Evolutionary conservation across 2,329 filamentous ascomycete species (phyloP).

Genomic region (Tolypocladium amazonense): DNA sequence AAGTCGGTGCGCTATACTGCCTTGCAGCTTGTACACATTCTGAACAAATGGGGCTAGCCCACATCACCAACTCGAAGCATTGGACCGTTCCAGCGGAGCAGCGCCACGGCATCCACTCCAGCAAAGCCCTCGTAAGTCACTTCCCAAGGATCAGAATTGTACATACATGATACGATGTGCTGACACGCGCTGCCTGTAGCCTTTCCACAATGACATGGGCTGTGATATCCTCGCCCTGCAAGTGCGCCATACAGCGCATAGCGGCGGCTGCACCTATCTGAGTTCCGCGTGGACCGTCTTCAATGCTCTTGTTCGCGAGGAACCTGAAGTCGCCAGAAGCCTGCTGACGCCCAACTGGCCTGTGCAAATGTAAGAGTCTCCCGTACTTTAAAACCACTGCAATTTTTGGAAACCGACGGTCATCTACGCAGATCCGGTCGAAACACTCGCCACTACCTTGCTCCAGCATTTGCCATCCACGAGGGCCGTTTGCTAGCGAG

Average conservation of each 20-base stretch:
- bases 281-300: constrained; percentile 32
- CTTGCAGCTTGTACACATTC: neutral
- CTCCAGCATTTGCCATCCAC: constrained; percentile 31
- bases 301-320: constrained; percentile 26
- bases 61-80: constrained; percentile 34
- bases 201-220: constrained; percentile 43
- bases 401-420: neutral
- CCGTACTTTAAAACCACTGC: neutral
- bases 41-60: constrained; percentile 21
- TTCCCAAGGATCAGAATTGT: neutral
- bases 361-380: constrained; percentile 32
- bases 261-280: constrained; percentile 34
- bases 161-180: neutral
- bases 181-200: constrained; percentile 16
- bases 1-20: constrained; percentile 14
- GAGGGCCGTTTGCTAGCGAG: constrained; percentile 30
- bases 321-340: constrained; percentile 25
- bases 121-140: constrained; percentile 26
- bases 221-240: constrained; percentile 37
- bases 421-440: constrained; percentile 9
- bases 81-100: constrained; percentile 32
- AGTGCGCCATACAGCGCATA: constrained; percentile 29
- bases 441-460: constrained; percentile 21
- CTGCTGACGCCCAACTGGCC: constrained; percentile 33
- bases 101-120: constrained; percentile 41